These are phyloP conservation scores for Hippophae rhamnoides DNA, from an alignment of 306 rosid genomes.

Conservation along the genomic window DNA sequence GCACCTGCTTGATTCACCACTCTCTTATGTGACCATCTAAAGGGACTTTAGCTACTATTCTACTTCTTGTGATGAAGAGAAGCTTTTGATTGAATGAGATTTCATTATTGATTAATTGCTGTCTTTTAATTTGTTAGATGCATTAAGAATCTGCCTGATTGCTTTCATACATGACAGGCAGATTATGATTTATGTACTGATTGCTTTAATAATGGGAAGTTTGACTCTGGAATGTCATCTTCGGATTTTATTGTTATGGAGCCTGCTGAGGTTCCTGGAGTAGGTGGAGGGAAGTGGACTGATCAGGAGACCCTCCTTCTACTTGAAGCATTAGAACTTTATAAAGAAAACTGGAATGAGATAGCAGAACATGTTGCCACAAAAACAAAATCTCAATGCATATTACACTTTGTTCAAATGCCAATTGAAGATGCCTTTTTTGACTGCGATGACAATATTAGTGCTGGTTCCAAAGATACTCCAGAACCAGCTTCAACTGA, in stretches of 20 bases:
- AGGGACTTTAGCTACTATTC: no score
- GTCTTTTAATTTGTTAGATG: no score
- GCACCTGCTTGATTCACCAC: background rate
- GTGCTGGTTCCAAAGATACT: slow-evolving; percentile 43
- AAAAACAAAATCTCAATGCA: slow-evolving; percentile 87
- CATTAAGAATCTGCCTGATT: slow-evolving; percentile 12
- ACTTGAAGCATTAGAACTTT: slow-evolving; percentile 90
- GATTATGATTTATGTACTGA: slow-evolving; percentile 85
- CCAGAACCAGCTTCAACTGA: slow-evolving; percentile 36
- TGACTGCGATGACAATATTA: slow-evolving; percentile 40
- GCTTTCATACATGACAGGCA: slow-evolving; percentile 59
- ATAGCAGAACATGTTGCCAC: slow-evolving; percentile 96
- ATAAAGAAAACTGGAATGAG: slow-evolving; percentile 89
- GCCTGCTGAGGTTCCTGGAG: slow-evolving; percentile 80
- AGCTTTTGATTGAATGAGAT: no score
- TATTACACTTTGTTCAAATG: slow-evolving; percentile 91
- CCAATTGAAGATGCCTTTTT: slow-evolving; percentile 80
- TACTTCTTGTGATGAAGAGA: no score
- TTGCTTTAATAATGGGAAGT: slow-evolving; percentile 75
- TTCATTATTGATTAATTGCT: no score
- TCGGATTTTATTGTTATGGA: slow-evolving; percentile 94
- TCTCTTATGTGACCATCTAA: no score
- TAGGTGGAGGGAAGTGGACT: slow-evolving; percentile 90
- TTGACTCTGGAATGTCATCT: slow-evolving; percentile 80
- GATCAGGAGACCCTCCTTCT: slow-evolving; percentile 98